Evolutionary conservation across 257 asterid genomes (phyloP).

Genomic region (Coffea eugenioides): DNA sequence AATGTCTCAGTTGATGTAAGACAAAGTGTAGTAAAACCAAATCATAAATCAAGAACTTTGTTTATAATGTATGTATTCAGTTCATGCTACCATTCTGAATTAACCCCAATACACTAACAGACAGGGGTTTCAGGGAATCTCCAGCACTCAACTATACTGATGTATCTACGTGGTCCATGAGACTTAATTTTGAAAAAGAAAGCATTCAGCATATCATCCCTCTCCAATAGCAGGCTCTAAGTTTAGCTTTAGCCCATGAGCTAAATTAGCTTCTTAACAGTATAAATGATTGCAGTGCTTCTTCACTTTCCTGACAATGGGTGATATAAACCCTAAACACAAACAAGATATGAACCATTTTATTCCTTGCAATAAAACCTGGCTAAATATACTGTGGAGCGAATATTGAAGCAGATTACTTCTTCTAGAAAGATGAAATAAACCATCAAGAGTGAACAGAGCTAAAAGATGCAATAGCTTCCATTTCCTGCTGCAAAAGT

Average conservation of each 20-base stretch:
- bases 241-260: not conserved
- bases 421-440: not conserved
- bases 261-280: not conserved
- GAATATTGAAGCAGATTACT: not conserved
- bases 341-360: not conserved
- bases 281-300: too few relatives aligned
- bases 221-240: not conserved
- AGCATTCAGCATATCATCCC: not conserved
- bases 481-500: slow-evolving; percentile 86
- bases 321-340: not conserved
- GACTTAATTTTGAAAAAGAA: not conserved
- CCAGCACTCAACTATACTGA: not conserved
- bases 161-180: not conserved
- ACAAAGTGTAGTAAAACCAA: too few relatives aligned
- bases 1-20: not conserved
- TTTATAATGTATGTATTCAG: not conserved
- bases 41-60: not conserved
- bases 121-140: not conserved
- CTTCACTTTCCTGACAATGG: not conserved
- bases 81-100: not conserved
- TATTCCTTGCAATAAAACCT: not conserved
- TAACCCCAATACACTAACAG: not conserved
- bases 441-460: slow-evolving; percentile 28
- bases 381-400: not conserved
- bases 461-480: slow-evolving; percentile 74